These are phyloP conservation scores for Tardiomyces blankii DNA, from an alignment of 1,139 yeast genomes.

Conservation along the genomic window DNA sequence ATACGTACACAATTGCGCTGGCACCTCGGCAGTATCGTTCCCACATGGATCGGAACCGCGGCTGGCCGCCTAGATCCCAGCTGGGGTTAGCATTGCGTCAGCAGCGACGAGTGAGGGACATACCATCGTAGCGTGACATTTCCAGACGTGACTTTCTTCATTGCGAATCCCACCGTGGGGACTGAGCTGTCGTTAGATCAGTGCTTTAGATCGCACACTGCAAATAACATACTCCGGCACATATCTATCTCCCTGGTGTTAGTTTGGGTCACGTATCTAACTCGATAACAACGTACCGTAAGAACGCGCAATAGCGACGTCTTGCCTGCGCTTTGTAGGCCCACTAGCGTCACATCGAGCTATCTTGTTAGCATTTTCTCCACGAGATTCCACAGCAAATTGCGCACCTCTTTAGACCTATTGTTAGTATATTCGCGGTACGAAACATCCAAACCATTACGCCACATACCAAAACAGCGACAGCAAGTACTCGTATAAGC, in stretches of 20 bases:
- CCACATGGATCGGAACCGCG: conserved; percentile 32
- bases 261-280: neutral
- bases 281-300: conserved; percentile 1
- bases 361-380: conserved; percentile 2
- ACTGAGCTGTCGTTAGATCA: conserved; percentile 19
- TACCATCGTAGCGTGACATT: conserved; percentile 27
- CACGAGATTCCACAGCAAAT: neutral
- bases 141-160: conserved; percentile 28
- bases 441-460: neutral
- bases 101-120: neutral
- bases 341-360: conserved; percentile 29
- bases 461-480: conserved; percentile 8
- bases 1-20: conserved; percentile 22
- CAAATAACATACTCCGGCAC: neutral
- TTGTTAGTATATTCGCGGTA: neutral
- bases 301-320: conserved; percentile 26
- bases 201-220: neutral
- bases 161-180: conserved; percentile 31
- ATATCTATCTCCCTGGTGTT: neutral
- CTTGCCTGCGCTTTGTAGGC: conserved; percentile 32
- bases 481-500: conserved; percentile 8
- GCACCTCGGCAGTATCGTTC: conserved; percentile 31
- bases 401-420: neutral
- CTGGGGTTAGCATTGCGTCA: neutral
- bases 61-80: conserved; percentile 34